Evolutionary conservation across 2,329 filamentous ascomycete species (phyloP), one percentile per base, ranked within the genome.

Genomic region (Epichloe gansuensis): DNA sequence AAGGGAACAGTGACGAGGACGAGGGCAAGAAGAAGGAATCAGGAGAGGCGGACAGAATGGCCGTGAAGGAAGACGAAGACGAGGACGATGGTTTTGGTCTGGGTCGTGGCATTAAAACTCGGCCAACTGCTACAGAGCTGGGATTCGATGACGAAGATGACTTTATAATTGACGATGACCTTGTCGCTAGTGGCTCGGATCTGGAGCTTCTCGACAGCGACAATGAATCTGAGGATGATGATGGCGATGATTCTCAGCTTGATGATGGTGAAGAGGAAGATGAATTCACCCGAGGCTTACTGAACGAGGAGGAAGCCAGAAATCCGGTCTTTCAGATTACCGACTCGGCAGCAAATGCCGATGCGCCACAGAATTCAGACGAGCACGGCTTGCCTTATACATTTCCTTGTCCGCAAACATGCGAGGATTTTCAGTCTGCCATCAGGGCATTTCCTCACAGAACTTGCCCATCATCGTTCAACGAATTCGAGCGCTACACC

Each of bases 141-240:
- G 87, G 83, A 5, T 84, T 95, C 37, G 90, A 95, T 58, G 91
- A 96, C 60, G 91, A 97, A 64, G 91, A 97, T 61, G 89, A 96
- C 60, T 97, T 97, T 61, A 66, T 91, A 28, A 83, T 96, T 56
- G 91, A 97, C 54, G 88, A 93, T 56, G 86, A 95, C 62, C 76
- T 97, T 15, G 78, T 96, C 37, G 90, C 90, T 12, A 91, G 84
- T 59, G 87, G 83, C 39, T 91, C 88, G 5, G 82, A 85, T 41
- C 62, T 82, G n/a, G 80, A 85, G 31, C 71, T 75, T 4, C 69
- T 77, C 7, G 76, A 75, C 39, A 76, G 78, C 42, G 75, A 76
- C 25, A 73, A 75, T 11, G 76, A 77, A 28, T 74, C 76, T 1
- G 75, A 77, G 21, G 72, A 74, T 23, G 72, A 72, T 3, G 70